These are phyloP conservation scores for Mangifera indica DNA, from an alignment of 345 rosid species.

Conservation along the genomic window DNA sequence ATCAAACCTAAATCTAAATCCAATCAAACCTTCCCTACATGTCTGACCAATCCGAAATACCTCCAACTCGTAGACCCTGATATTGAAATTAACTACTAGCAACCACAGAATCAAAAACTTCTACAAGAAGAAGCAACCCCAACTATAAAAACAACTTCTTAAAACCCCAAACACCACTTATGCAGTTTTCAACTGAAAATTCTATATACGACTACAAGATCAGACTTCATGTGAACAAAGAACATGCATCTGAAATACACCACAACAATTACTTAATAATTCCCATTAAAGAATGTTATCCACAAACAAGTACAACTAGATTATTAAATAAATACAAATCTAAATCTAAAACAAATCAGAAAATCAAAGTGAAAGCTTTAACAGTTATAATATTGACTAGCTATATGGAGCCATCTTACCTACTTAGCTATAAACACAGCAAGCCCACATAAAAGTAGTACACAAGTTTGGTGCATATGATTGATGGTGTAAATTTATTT, in stretches of 20 bases:
- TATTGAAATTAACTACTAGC: neutral
- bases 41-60: constrained; percentile 17
- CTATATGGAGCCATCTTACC: neutral
- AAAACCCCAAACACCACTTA: neutral
- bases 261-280: constrained; percentile 30
- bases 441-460: neutral
- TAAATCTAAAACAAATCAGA: neutral
- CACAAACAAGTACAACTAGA: constrained; percentile 4
- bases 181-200: constrained; percentile 1
- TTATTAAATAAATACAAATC: neutral
- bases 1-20: constrained; percentile 13
- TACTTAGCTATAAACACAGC: neutral
- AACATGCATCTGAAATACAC: constrained; percentile 25
- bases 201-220: constrained; percentile 11
- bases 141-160: neutral
- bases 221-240: constrained; percentile 18
- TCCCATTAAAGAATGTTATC: constrained; percentile 28
- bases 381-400: neutral
- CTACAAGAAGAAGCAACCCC: neutral
- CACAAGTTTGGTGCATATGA: neutral
- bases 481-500: neutral
- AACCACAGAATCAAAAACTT: constrained; percentile 13
- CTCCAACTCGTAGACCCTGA: constrained; percentile 3
- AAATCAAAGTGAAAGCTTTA: neutral
- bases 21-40: constrained; percentile 22